These are phyloP conservation scores for Primulina tabacum DNA, from an alignment of 257 asterid genomes.

Conservation along the genomic window DNA sequence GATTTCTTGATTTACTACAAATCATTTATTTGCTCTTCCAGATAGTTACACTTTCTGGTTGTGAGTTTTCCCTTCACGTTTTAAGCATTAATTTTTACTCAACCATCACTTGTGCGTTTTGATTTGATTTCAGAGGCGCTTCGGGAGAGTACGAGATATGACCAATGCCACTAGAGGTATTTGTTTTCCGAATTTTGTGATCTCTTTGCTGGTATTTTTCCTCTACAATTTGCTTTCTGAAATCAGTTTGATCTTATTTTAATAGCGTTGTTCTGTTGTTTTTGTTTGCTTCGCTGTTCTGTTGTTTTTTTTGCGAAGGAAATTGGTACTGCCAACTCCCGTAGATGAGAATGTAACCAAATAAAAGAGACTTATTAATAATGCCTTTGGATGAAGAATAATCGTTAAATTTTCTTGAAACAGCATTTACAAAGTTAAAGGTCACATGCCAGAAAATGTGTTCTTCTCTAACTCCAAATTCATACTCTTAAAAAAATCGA, in stretches of 20 bases:
- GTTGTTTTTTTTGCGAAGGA: background rate
- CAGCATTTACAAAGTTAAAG: background rate
- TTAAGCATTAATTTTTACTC: too few species aligned
- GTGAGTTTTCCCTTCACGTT: too few species aligned
- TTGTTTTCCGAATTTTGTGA: background rate
- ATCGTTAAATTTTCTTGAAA: background rate
- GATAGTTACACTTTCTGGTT: too few species aligned
- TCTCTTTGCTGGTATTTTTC: background rate
- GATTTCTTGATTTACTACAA: too few species aligned
- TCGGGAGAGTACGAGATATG: conserved; percentile 75
- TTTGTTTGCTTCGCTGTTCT: too few species aligned
- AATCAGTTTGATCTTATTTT: background rate
- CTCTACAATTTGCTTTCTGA: background rate
- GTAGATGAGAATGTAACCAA: background rate
- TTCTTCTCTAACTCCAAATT: background rate
- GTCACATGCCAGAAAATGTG: background rate
- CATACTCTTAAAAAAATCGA: background rate
- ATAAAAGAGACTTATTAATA: background rate
- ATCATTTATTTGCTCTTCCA: too few species aligned
- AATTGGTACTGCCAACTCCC: background rate
- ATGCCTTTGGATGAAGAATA: background rate
- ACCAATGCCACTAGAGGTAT: conserved; percentile 79
- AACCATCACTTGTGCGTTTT: background rate
- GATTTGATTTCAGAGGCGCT: conserved; percentile 63
- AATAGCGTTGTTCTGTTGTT: background rate